phyloP scores from a whole-genome alignment of 2,329 filamentous ascomycete genomes.

The Macrophomina pseudophaseolina region DNA sequence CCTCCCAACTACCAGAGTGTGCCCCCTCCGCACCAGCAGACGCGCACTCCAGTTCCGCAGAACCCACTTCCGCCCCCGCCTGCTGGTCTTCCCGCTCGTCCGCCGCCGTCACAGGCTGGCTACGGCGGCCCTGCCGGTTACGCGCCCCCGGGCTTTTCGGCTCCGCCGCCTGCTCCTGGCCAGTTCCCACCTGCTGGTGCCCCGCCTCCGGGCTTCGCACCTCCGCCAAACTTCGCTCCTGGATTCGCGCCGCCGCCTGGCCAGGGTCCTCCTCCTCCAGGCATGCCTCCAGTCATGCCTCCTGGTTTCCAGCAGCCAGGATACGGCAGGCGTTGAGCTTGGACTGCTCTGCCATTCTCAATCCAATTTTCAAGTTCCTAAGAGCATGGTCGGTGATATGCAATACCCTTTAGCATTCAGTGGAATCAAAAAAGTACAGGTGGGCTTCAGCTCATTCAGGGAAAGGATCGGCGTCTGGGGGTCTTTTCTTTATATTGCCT shows the following conservation, averaged over 20 bases:
- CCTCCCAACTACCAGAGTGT: conserved; percentile 45
- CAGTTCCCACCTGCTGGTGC: conserved; percentile 43
- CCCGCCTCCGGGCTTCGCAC: conserved; percentile 51
- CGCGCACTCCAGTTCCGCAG: conserved; percentile 33
- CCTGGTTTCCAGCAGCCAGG: conserved; percentile 30
- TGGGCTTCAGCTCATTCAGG: conserved; percentile 1
- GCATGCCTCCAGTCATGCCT: conserved; percentile 21
- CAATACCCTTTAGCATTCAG: conserved; percentile 21
- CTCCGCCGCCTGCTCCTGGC: conserved; percentile 37
- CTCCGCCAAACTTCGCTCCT: conserved; percentile 35
- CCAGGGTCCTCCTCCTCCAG: conserved; percentile 18
- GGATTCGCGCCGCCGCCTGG: conserved; percentile 21
- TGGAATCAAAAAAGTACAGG: conserved; percentile 9
- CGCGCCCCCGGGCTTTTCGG: conserved; percentile 50
- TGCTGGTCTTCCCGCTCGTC: conserved; percentile 67
- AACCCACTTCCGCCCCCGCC: conserved; percentile 65
- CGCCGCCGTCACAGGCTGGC: conserved; percentile 70
- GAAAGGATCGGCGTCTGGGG: conserved; percentile 9
- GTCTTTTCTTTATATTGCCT: neutral
- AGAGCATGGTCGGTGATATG: conserved; percentile 2
- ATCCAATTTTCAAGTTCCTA: conserved; percentile 2
- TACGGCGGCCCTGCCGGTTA: conserved; percentile 69
- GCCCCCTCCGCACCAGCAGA: conserved; percentile 44
- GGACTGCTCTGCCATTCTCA: neutral
- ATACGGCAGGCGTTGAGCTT: conserved; percentile 19